Evolutionary conservation across 768 basidiomycete genomes (phyloP).

Genomic region (Holtermannia corniformis): DNA sequence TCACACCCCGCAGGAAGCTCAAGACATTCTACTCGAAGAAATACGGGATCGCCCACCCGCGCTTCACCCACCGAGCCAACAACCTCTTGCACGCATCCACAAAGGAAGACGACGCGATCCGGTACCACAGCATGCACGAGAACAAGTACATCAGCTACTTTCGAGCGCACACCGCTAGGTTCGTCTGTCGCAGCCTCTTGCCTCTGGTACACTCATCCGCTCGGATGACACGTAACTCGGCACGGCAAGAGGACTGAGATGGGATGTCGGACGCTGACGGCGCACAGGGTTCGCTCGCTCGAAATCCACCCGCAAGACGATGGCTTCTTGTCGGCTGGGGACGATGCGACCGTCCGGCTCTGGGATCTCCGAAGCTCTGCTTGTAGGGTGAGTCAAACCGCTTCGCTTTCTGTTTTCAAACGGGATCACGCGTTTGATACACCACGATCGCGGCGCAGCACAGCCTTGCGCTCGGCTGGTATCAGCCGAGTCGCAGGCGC

Average conservation of each 20-base stretch:
- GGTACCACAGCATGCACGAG: constrained; percentile 91
- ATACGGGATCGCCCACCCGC: constrained; percentile 87
- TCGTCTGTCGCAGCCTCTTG: constrained; percentile 6
- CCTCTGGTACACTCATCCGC: too few relatives aligned
- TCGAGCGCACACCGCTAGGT: constrained; percentile 75
- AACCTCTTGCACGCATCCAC: constrained; percentile 84
- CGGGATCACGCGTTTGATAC: too few relatives aligned
- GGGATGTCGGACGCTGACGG: background rate
- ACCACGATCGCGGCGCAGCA: too few relatives aligned
- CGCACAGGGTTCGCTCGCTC: constrained; percentile 64
- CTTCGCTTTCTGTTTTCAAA: too few relatives aligned
- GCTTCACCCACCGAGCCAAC: constrained; percentile 85
- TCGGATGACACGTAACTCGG: too few relatives aligned
- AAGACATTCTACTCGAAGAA: constrained; percentile 87
- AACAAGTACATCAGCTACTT: constrained; percentile 95
- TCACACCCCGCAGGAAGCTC: constrained; percentile 49
- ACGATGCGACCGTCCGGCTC: constrained; percentile 87
- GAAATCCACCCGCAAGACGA: constrained; percentile 89
- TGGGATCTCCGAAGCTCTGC: constrained; percentile 82
- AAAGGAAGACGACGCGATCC: constrained; percentile 76
- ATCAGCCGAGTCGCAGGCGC: too few relatives aligned
- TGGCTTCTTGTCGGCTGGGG: constrained; percentile 86
- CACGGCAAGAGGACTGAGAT: too few relatives aligned
- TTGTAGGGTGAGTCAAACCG: constrained; percentile 49
- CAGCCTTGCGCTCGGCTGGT: too few relatives aligned